Percentiles rank a stretch among this genome's conserved stretches.
Evolutionary conservation across 345 rosid species (phyloP).

Genomic region (Arabidopsis arenosa): DNA sequence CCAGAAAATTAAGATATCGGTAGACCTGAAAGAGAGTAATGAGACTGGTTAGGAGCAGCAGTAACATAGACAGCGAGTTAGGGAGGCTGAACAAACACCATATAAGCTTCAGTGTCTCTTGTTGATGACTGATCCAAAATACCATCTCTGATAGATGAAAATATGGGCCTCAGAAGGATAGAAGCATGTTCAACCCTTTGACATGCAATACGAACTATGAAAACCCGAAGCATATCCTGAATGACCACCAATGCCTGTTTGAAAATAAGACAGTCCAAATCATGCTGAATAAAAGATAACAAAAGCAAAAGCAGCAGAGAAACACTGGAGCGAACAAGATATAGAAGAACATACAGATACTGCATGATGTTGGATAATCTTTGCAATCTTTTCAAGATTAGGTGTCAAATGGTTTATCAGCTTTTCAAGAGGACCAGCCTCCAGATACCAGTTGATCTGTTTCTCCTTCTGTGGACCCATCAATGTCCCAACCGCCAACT

Average conservation of each 20-base stretch:
- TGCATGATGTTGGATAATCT: constrained; percentile 86
- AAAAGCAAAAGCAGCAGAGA: constrained; percentile 35
- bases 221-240: constrained; percentile 95
- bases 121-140: constrained; percentile 53
- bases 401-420: constrained; percentile 77
- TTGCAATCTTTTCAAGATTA: constrained; percentile 83
- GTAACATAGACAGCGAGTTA: constrained; percentile 31
- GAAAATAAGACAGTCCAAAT: constrained; percentile 34
- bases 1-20: constrained; percentile 76
- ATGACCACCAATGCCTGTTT: constrained; percentile 81
- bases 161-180: constrained; percentile 72
- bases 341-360: constrained; percentile 74
- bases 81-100: constrained; percentile 57
- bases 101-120: constrained; percentile 69
- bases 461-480: constrained; percentile 86
- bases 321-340: constrained; percentile 34
- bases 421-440: constrained; percentile 70
- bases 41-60: constrained; percentile 36
- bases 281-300: constrained; percentile 32
- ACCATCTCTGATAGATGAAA: constrained; percentile 62
- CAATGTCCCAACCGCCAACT: constrained; percentile 79
- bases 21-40: constrained; percentile 59
- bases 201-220: constrained; percentile 79
- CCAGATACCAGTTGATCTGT: constrained; percentile 90
- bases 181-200: constrained; percentile 80